A percentile compares a stretch with the other conserved stretches of the same genome.
phyloP scores from a whole-genome alignment of 768 basidiomycete species.

The Lactifluus echinatus region DNA sequence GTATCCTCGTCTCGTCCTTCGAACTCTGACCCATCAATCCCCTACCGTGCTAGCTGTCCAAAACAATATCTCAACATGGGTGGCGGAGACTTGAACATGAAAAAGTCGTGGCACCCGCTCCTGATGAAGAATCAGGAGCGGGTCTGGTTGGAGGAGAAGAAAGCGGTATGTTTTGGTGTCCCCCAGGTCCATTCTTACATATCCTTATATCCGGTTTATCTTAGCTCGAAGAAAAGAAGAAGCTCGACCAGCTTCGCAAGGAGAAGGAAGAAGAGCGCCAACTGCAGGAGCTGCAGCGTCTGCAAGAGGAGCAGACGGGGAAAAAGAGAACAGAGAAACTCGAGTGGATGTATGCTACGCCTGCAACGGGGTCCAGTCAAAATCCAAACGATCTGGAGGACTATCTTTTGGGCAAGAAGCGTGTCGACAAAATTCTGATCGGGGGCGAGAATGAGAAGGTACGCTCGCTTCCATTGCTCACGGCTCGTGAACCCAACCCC shows the following conservation, averaged over 20 bases:
- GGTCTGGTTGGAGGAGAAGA: slow-evolving; percentile 98
- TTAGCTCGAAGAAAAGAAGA: slow-evolving; percentile 97
- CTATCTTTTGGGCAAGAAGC: slow-evolving; percentile 93
- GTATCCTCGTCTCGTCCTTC: too few species aligned
- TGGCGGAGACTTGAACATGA: slow-evolving; percentile 98
- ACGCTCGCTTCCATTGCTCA: slow-evolving; percentile 17
- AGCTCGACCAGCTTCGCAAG: slow-evolving; percentile 91
- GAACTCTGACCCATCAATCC: slow-evolving; percentile 2
- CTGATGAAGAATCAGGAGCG: slow-evolving; percentile 97
- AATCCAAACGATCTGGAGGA: slow-evolving; percentile 92
- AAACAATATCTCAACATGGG: slow-evolving; percentile 64
- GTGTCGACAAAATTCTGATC: slow-evolving; percentile 92
- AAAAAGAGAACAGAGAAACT: slow-evolving; percentile 90
- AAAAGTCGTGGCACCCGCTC: slow-evolving; percentile 98
- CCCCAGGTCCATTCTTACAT: not conserved
- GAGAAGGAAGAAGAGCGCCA: slow-evolving; percentile 98
- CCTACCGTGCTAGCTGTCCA: slow-evolving; percentile 18
- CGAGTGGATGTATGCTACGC: slow-evolving; percentile 99
- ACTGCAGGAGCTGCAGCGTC: slow-evolving; percentile 87
- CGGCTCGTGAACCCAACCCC: slow-evolving; percentile 16
- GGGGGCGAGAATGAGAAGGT: slow-evolving; percentile 90
- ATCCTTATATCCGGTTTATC: not conserved
- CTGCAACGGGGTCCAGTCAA: slow-evolving; percentile 78
- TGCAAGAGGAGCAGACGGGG: slow-evolving; percentile 93
- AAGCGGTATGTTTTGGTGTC: slow-evolving; percentile 53